A percentile compares a stretch with the other conserved stretches of the same genome.
Evolutionary conservation across 192 early-diverging fungal species (phyloP).

Genomic region (Coemansia sp.): DNA sequence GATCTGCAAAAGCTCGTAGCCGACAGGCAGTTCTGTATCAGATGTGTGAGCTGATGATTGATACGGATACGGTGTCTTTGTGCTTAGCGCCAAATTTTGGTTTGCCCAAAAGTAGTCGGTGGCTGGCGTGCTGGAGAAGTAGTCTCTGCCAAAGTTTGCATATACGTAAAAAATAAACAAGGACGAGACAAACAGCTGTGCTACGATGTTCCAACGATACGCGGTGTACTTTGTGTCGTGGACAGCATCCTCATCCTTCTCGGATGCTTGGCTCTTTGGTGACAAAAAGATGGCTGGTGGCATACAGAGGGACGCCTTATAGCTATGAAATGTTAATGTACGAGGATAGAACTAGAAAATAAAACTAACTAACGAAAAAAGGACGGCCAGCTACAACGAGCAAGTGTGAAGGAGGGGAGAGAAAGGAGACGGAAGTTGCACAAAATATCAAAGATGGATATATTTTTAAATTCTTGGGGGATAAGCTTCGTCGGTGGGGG

Average conservation of each 20-base stretch:
- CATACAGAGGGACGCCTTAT: neutral
- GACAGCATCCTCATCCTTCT: neutral
- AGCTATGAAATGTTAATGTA: too few species aligned
- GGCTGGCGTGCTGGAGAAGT: neutral
- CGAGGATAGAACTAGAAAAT: too few species aligned
- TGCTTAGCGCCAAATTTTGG: conserved; percentile 28
- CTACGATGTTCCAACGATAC: neutral
- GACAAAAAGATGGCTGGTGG: neutral
- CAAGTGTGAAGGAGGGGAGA: too few species aligned
- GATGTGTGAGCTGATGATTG: neutral
- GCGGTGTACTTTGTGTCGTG: neutral
- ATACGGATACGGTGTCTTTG: conserved; percentile 35
- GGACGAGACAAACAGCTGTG: neutral
- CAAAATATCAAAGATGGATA: too few species aligned
- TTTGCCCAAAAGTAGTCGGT: conserved; percentile 1
- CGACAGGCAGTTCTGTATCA: neutral
- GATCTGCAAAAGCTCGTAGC: conserved; percentile 30
- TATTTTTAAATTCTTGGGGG: too few species aligned
- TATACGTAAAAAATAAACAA: neutral
- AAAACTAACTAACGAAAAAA: too few species aligned
- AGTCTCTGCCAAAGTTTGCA: neutral
- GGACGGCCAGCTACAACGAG: too few species aligned
- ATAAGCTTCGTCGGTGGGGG: too few species aligned
- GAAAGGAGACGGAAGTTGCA: too few species aligned
- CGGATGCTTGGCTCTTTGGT: neutral